Conservation (phyloP, 345 rosid species). For the Ceriops zippeliana region DNA sequence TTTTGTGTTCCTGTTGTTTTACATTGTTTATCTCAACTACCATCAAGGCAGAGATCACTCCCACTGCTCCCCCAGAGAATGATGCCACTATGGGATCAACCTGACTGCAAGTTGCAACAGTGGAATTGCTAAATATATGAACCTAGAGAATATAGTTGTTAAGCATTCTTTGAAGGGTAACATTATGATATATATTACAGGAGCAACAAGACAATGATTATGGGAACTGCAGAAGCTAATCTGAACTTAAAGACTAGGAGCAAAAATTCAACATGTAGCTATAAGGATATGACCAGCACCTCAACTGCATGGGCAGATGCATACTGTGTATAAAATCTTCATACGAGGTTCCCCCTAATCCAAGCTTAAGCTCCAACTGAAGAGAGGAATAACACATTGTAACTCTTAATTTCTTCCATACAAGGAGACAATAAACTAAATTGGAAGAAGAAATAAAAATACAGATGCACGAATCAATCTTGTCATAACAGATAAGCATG, state of each 20-base stretch:
- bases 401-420: neutral
- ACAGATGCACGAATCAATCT: neutral
- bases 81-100: constrained; percentile 99
- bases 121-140: constrained; percentile 5
- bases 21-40: constrained; percentile 95
- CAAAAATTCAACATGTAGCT: neutral
- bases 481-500: constrained; percentile 2
- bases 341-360: constrained; percentile 90
- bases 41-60: constrained; percentile 95
- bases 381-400: neutral
- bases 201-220: constrained; percentile 1
- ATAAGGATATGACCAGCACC: constrained; percentile 33
- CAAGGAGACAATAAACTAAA: too few species aligned
- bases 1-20: constrained; percentile 85
- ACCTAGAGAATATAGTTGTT: neutral
- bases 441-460: neutral
- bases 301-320: constrained; percentile 89
- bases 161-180: neutral
- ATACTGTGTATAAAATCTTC: constrained; percentile 69
- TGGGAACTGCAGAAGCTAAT: neutral
- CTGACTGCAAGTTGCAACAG: constrained; percentile 47
- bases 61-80: constrained; percentile 97
- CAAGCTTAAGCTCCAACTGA: constrained; percentile 92
- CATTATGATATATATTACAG: neutral
- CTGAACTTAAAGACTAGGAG: neutral